phyloP scores from a whole-genome alignment of 345 rosid species.

The Melaleuca quinquenervia region DNA sequence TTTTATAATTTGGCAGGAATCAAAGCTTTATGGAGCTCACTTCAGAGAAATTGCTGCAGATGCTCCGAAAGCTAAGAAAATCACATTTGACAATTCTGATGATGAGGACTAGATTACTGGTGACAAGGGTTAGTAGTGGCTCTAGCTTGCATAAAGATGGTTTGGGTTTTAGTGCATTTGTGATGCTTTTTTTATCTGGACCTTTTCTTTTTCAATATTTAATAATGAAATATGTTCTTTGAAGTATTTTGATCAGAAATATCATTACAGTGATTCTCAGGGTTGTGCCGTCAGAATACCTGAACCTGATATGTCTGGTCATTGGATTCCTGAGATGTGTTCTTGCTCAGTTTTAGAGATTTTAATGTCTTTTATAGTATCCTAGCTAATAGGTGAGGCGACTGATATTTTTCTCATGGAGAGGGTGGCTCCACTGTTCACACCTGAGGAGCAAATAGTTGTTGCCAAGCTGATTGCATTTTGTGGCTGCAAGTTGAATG shows the following conservation, averaged over 20 bases:
- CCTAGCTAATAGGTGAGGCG: background rate
- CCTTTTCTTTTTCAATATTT: background rate
- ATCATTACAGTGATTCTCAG: background rate
- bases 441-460: background rate
- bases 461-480: background rate
- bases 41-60: slow-evolving; percentile 77
- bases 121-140: background rate
- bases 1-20: slow-evolving; percentile 39
- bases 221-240: background rate
- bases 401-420: background rate
- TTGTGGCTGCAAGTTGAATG: background rate
- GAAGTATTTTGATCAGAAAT: background rate
- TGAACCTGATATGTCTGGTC: background rate
- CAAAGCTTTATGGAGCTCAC: slow-evolving; percentile 92
- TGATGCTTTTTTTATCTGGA: background rate
- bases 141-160: background rate
- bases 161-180: background rate
- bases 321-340: background rate
- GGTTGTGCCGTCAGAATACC: background rate
- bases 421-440: background rate
- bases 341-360: background rate
- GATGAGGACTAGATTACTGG: slow-evolving; percentile 42
- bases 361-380: background rate
- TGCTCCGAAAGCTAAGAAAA: slow-evolving; percentile 84
- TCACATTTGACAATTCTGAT: slow-evolving; percentile 59